Conservation (phyloP, 179 eudicot genomes). For the Amaranthus tricolor region DNA sequence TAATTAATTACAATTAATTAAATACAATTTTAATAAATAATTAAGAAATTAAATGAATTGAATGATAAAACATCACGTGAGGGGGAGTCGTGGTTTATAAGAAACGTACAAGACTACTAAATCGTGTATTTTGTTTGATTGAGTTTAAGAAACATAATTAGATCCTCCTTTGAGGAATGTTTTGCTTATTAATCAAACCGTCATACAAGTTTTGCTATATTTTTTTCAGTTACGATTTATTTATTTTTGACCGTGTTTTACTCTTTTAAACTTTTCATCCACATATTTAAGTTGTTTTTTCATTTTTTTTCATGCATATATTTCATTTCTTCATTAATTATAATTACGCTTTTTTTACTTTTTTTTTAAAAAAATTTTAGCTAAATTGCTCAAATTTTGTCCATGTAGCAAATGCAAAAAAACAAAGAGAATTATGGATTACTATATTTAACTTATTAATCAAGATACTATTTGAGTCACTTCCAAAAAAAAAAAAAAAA, state of each 20-base stretch:
- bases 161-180: slow-evolving; percentile 23
- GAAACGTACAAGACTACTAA: slow-evolving; percentile 20
- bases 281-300: too few species aligned
- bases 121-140: slow-evolving; percentile 13
- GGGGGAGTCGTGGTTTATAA: slow-evolving; percentile 28
- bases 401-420: too few species aligned
- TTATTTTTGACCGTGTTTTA: too few species aligned
- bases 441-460: neutral
- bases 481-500: too few species aligned
- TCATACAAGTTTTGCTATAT: neutral
- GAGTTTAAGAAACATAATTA: neutral
- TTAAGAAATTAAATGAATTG: neutral
- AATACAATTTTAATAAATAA: neutral
- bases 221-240: too few species aligned
- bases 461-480: slow-evolving; percentile 8
- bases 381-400: too few species aligned
- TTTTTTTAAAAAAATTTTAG: too few species aligned
- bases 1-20: neutral
- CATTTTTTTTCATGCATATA: too few species aligned
- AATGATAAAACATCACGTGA: slow-evolving; percentile 28
- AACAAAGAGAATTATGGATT: neutral
- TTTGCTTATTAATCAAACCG: slow-evolving; percentile 18
- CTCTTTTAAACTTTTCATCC: too few species aligned
- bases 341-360: too few species aligned
- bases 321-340: too few species aligned